phyloP scores from a whole-genome alignment of 768 basidiomycete species.

The Boletus barrowsii region DNA sequence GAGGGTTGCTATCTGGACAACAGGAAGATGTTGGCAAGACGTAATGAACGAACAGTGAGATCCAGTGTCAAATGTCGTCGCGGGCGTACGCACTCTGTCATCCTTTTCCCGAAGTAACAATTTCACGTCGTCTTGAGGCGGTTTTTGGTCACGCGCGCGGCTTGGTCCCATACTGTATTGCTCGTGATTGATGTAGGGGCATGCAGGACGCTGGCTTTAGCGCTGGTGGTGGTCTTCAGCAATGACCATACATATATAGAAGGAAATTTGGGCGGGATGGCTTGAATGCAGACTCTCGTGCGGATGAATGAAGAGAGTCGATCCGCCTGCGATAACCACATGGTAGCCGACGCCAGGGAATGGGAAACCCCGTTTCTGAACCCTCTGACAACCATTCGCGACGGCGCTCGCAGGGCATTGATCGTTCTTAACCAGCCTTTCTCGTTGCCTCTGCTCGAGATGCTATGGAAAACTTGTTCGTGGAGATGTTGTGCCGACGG shows the following conservation, averaged over 20 bases:
- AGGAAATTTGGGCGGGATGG: constrained; percentile 12
- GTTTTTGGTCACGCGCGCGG: constrained; percentile 15
- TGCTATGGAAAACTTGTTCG: constrained; percentile 51
- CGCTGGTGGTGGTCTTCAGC: background rate
- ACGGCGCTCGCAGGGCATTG: constrained; percentile 44
- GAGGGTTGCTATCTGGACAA: constrained; percentile 27
- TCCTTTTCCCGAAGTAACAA: constrained; percentile 25
- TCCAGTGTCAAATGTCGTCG: background rate
- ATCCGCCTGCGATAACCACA: background rate
- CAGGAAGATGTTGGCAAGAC: background rate
- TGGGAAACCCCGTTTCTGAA: constrained; percentile 27
- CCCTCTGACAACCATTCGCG: constrained; percentile 8
- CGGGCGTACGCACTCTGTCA: constrained; percentile 15
- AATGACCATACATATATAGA: constrained; percentile 13
- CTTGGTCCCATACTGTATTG: constrained; percentile 26
- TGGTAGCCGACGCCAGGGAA: constrained; percentile 10
- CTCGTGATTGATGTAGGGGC: constrained; percentile 2
- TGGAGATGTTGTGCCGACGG: constrained; percentile 82
- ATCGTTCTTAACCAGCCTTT: constrained; percentile 93
- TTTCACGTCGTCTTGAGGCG: constrained; percentile 18
- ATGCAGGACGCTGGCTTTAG: constrained; percentile 1
- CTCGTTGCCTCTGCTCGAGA: constrained; percentile 53
- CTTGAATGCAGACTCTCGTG: no score
- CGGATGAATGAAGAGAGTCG: background rate
- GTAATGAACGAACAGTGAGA: background rate